Percentiles rank a stretch among this genome's conserved stretches.
Evolutionary conservation across 2,329 filamentous ascomycete genomes (phyloP).

Genomic region (Fusarium falciforme): DNA sequence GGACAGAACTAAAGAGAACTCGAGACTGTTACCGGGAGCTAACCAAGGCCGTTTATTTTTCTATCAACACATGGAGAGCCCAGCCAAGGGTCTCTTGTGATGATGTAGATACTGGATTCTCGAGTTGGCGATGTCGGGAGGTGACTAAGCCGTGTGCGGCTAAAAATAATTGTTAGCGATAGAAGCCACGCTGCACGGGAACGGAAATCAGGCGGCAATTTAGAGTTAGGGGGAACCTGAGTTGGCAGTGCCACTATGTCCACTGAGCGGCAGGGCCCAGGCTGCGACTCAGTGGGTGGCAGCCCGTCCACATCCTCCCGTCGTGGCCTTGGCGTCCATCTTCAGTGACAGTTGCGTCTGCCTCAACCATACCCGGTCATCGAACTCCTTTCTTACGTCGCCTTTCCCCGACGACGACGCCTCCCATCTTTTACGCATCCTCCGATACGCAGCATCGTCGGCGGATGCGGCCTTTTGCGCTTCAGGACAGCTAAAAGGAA

Average conservation of each 20-base stretch:
- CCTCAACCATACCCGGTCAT: constrained; percentile 29
- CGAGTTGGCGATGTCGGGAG: not conserved
- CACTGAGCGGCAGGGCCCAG: constrained; percentile 8
- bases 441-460: constrained; percentile 20
- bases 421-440: constrained; percentile 16
- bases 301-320: constrained; percentile 22
- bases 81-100: not conserved
- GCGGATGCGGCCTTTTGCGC: constrained; percentile 33
- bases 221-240: constrained; percentile 34
- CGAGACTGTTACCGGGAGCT: not conserved
- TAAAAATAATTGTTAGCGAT: constrained; percentile 41
- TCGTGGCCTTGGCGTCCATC: constrained; percentile 40
- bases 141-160: constrained; percentile 38
- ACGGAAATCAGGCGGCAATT: constrained; percentile 42
- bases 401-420: constrained; percentile 18
- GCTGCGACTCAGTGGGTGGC: constrained; percentile 17
- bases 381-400: constrained; percentile 29
- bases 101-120: constrained; percentile 12
- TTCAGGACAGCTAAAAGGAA: constrained; percentile 22
- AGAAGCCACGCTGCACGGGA: constrained; percentile 36
- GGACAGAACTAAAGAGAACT: not conserved
- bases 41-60: not conserved
- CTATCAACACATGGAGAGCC: not conserved
- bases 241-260: constrained; percentile 17
- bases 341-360: constrained; percentile 37